Percentiles rank a stretch among this genome's conserved stretches.
These are phyloP conservation scores for Jatropha podagrica DNA, from an alignment of 441 rosid species.

Conservation along the genomic window DNA sequence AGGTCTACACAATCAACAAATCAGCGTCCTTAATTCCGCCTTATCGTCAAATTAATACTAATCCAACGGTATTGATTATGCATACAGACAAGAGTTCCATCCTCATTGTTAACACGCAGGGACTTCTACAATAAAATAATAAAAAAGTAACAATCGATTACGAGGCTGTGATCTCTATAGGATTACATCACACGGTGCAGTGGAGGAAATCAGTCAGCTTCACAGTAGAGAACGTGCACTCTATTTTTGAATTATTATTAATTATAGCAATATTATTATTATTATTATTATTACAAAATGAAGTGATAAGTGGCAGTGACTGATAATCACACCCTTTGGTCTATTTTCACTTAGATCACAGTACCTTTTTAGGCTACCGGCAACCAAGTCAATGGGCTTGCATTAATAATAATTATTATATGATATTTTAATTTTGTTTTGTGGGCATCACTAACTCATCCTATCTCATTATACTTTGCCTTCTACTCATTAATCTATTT, in stretches of 20 bases:
- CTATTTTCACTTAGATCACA: neutral
- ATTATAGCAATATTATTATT: neutral
- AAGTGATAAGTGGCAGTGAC: neutral
- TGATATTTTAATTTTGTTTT: neutral
- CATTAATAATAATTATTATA: neutral
- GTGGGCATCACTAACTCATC: neutral
- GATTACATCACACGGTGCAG: constrained; percentile 8
- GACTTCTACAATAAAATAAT: neutral
- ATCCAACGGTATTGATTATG: neutral
- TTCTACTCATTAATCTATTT: no score
- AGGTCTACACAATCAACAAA: neutral
- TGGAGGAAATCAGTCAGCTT: neutral
- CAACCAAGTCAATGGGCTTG: neutral
- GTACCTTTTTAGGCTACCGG: neutral
- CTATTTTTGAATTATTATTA: neutral
- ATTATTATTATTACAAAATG: neutral
- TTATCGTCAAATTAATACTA: neutral
- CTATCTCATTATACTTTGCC: neutral
- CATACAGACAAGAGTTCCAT: neutral
- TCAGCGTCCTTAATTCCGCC: neutral
- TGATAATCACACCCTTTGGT: neutral
- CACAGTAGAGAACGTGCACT: neutral
- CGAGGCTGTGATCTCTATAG: neutral
- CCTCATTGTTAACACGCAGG: neutral
- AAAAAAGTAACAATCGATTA: neutral